A percentile compares a stretch with the other conserved stretches of the same genome.
These are phyloP conservation scores for Apostasia shenzhenica DNA, from an alignment of 106 monocot species.

Conservation along the genomic window DNA sequence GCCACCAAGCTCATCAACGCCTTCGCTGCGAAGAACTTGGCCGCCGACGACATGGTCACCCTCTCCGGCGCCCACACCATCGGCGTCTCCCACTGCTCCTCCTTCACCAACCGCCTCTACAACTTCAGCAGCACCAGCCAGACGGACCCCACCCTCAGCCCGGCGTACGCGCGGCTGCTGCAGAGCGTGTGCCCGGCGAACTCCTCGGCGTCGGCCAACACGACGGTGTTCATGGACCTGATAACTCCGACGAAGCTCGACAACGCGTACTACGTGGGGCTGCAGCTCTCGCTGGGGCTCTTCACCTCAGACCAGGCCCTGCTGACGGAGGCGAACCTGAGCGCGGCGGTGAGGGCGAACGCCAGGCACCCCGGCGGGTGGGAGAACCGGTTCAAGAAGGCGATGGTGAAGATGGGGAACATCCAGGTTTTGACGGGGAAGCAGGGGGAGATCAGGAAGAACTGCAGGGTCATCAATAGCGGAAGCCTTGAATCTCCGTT, in stretches of 20 bases:
- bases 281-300: constrained; percentile 1
- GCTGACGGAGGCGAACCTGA: background rate
- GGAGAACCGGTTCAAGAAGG: constrained; percentile 21
- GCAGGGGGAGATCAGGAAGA: constrained; percentile 52
- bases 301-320: constrained; percentile 14
- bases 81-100: constrained; percentile 38
- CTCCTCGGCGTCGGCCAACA: background rate
- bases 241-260: constrained; percentile 5
- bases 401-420: constrained; percentile 73
- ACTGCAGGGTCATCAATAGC: constrained; percentile 46
- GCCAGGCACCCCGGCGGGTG: background rate
- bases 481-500: no score
- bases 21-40: constrained; percentile 28
- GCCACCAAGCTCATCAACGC: constrained; percentile 9
- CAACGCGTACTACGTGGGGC: constrained; percentile 16
- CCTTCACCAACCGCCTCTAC: constrained; percentile 32
- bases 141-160: constrained; percentile 19
- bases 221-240: constrained; percentile 4
- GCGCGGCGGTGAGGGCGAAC: constrained; percentile 1
- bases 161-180: constrained; percentile 5
- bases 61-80: constrained; percentile 50
- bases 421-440: constrained; percentile 47
- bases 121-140: constrained; percentile 11
- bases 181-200: constrained; percentile 9
- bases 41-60: constrained; percentile 37